Evolutionary conservation across 2,329 filamentous ascomycete genomes (phyloP).

Genomic region (Madurella fahalii): DNA sequence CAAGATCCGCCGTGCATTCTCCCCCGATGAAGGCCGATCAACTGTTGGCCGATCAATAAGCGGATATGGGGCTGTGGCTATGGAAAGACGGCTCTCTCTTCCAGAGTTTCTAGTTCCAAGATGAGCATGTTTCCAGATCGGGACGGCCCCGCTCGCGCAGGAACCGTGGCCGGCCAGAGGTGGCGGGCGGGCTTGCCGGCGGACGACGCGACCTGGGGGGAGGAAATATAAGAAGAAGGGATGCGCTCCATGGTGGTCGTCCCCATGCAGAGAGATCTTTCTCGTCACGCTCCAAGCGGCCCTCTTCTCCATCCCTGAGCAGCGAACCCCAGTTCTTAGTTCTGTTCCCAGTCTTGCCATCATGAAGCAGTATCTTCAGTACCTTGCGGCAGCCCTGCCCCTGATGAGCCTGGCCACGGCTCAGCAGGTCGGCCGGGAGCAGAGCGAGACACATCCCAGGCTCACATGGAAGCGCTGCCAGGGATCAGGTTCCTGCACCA

Average conservation of each 20-base stretch:
- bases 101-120: constrained; percentile 7
- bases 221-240: neutral
- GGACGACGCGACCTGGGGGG: neutral
- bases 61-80: constrained; percentile 3
- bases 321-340: neutral
- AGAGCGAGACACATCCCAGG: constrained; percentile 16
- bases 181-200: no score
- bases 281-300: neutral
- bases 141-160: neutral
- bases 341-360: neutral
- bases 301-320: constrained; percentile 4
- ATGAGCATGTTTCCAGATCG: constrained; percentile 14
- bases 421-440: constrained; percentile 19
- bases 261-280: neutral
- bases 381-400: constrained; percentile 21
- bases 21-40: constrained; percentile 10
- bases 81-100: constrained; percentile 18
- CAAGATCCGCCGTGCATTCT: constrained; percentile 9
- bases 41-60: constrained; percentile 14
- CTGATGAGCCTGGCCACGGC: constrained; percentile 16
- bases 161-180: neutral
- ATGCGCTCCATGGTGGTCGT: neutral
- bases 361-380: constrained; percentile 23
- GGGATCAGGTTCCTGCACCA: constrained; percentile 17
- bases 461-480: constrained; percentile 25